Percentiles rank a stretch among this genome's conserved stretches.
Evolutionary conservation across 768 basidiomycete species (phyloP).

Genomic region (Punctularia strigosozonata): DNA sequence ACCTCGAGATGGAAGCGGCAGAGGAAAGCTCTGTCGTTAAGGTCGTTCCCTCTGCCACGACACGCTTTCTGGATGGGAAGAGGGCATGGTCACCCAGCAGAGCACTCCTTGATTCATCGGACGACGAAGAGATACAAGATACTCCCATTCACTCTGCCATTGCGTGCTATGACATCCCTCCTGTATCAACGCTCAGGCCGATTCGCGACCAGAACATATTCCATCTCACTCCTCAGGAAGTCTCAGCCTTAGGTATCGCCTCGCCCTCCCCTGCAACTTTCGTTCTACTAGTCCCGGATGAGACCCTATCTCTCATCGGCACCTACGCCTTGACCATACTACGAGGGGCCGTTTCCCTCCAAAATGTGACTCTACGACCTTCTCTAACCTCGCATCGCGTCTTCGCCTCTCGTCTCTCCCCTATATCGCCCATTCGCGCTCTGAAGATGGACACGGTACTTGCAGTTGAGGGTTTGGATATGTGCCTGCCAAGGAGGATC

Average conservation of each 20-base stretch:
- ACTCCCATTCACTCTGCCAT: constrained; percentile 23
- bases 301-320: constrained; percentile 62
- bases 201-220: constrained; percentile 32
- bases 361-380: constrained; percentile 38
- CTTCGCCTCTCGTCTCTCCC: constrained; percentile 73
- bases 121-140: constrained; percentile 16
- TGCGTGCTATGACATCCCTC: no score
- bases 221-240: constrained; percentile 28
- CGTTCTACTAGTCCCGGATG: constrained; percentile 30
- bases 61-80: no score
- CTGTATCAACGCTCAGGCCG: constrained; percentile 46
- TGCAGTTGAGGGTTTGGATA: constrained; percentile 4
- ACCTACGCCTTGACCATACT: constrained; percentile 49
- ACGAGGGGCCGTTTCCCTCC: constrained; percentile 44
- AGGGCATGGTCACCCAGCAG: constrained; percentile 53
- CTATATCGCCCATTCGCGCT: constrained; percentile 44
- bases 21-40: no score
- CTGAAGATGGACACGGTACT: constrained; percentile 11
- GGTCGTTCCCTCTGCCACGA: no score
- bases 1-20: no score
- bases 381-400: constrained; percentile 34
- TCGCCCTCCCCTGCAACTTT: constrained; percentile 19
- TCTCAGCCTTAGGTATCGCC: constrained; percentile 9
- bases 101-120: constrained; percentile 19
- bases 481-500: constrained; percentile 9